Evolutionary conservation across 345 rosid species (phyloP), one percentile per base, ranked within the genome.

Genomic region (Moricandia arvensis): DNA sequence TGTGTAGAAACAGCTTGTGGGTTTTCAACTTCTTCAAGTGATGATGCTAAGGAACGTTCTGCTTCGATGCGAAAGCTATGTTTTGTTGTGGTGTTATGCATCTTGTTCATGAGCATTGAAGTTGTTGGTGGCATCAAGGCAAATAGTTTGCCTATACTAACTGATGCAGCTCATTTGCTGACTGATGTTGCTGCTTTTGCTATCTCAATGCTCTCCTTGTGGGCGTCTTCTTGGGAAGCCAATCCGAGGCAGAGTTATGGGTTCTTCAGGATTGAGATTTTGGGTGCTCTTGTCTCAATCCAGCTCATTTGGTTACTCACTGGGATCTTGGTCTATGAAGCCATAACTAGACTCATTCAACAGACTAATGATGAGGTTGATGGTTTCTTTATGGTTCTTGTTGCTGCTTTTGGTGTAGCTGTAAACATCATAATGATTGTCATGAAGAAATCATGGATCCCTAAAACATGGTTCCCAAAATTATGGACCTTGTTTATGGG

Each of bases 121-220:
- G 85, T 88, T 59, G 74, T 59, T 37, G 91, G 91, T 66, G 93
- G 93, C 63, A 71, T 87, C 47, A 78, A 85, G 78, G 88, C 93
- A 83, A 90, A 90, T 69, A 87, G 89, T 75, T 83, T 87, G 35
- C 83, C 93, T 12, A 86, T 90, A 34, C 65, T 90, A 66, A 81
- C 91, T 0, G 89, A 88, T 77, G 91, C 93, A 9, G 87, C 91
- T 24, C 91, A 87, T 82, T 75, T 88, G 63, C 84, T 87, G 33
- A 82, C 91, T 30, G 93, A 87, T 83, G 85, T 88, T 74, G 93
- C 89, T 16, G 85, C 93, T 16, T 88, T 87, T 81, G 89, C 86
- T 1, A 90, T 90, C 77, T 90, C 89, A 4, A 78, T 87, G 34
- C 87, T 87, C 79, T 80, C 87, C 38, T 51, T 88, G 12, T 87